Conservation (phyloP, 768 basidiomycete species). For the Lentinula aciculospora region DNA sequence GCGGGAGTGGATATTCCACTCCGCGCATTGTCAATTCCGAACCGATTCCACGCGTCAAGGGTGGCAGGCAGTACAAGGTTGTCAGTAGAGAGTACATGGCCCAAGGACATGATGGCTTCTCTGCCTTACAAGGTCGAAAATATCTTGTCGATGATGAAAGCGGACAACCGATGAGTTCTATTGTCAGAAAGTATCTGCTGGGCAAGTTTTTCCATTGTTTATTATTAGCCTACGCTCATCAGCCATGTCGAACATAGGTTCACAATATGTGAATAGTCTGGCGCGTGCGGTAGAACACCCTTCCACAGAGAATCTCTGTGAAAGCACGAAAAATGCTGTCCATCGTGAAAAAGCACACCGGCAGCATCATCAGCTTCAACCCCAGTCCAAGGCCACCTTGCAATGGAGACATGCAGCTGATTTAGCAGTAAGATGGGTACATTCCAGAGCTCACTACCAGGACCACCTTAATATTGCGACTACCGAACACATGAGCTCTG, state of each 20-base stretch:
- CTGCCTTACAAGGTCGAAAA: conserved; percentile 54
- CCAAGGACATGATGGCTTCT: conserved; percentile 79
- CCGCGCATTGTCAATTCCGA: conserved; percentile 40
- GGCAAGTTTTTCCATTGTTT: conserved; percentile 37
- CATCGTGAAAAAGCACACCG: conserved; percentile 37
- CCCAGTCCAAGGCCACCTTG: conserved; percentile 22
- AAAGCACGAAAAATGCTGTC: conserved; percentile 39
- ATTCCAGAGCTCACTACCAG: conserved; percentile 48
- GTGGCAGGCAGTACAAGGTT: conserved; percentile 63
- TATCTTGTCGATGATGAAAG: conserved; percentile 81
- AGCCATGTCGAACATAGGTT: conserved; percentile 44
- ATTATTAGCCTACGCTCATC: conserved; percentile 5
- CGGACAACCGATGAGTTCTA: conserved; percentile 70
- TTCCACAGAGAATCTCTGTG: conserved; percentile 28
- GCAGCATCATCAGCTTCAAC: conserved; percentile 14
- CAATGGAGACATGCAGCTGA: conserved; percentile 45
- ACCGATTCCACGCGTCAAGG: conserved; percentile 44
- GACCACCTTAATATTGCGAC: conserved; percentile 54
- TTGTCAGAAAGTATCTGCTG: conserved; percentile 81
- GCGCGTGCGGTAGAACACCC: conserved; percentile 29
- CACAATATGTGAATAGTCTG: conserved; percentile 68
- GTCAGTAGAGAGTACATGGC: conserved; percentile 88
- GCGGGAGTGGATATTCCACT: conserved; percentile 18
- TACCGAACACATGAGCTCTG: conserved; percentile 71
- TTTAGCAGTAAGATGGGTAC: conserved; percentile 35